Evolutionary conservation across 2,329 filamentous ascomycete genomes (phyloP).

Genomic region (Sporothrix curviconia): DNA sequence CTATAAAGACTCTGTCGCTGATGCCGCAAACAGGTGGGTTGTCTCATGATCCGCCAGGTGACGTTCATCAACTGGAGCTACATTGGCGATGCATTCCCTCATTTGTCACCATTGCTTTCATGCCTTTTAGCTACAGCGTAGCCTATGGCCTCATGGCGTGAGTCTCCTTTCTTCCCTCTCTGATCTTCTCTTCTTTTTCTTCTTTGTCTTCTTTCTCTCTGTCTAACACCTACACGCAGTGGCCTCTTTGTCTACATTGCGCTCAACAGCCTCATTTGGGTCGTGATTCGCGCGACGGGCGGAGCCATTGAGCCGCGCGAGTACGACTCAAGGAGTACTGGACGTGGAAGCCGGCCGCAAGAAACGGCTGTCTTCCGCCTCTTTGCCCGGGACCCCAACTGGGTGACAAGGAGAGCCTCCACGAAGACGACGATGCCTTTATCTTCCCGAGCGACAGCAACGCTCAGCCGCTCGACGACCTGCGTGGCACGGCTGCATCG

Average conservation of each 20-base stretch:
- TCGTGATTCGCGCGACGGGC: constrained; percentile 38
- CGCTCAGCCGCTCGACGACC: constrained; percentile 12
- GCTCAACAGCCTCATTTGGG: constrained; percentile 42
- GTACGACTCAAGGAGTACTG: constrained; percentile 52
- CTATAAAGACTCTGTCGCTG: background rate
- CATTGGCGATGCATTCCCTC: constrained; percentile 67
- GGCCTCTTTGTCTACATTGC: constrained; percentile 49
- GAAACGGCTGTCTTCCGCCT: constrained; percentile 41
- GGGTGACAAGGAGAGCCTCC: constrained; percentile 20
- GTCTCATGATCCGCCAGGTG: constrained; percentile 71
- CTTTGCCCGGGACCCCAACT: constrained; percentile 24
- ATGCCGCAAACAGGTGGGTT: constrained; percentile 51
- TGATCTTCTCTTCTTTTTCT: background rate
- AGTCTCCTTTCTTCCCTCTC: constrained; percentile 25
- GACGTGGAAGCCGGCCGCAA: constrained; percentile 45
- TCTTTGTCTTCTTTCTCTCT: background rate
- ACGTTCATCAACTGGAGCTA: constrained; percentile 71
- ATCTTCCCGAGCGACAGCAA: constrained; percentile 11
- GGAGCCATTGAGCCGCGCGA: constrained; percentile 42
- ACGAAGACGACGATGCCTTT: constrained; percentile 14
- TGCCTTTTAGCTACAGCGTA: constrained; percentile 73
- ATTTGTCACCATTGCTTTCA: constrained; percentile 67
- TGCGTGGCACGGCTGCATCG: background rate
- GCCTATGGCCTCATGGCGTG: constrained; percentile 70
- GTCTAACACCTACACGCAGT: constrained; percentile 24